Base-by-base conservation (phyloP, 2,329 filamentous ascomycete genomes). In the Aspergillus melleus region DNA sequence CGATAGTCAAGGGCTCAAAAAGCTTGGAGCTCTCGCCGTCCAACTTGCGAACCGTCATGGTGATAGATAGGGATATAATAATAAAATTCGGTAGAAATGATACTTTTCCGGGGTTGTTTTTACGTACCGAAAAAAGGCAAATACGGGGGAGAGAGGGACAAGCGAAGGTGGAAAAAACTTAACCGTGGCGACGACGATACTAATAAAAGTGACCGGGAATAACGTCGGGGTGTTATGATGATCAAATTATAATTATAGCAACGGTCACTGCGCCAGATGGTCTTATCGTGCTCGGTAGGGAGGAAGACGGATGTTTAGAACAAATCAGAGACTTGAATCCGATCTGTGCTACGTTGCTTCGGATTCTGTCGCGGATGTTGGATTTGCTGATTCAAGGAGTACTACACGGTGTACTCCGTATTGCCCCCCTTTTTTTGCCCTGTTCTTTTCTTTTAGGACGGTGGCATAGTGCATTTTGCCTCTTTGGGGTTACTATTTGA, bases 1-100 rank as follows among this genome's bases (percentile, higher is more conserved):
- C 75, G 52, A 82, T 74, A 30, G 73, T 66, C 57, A 82, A 64
- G 6, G 80, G 78, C 56, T 72, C 68, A 64, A 81, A 83, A 42
- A 81, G 75, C 66, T 62, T 77, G 63, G 72, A 76, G 63, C 64
- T 32, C 54, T 69, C 62, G 54, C 65, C 61, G n/a, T 57, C 55
- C 20, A 64, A 20, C 55, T 63, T 60, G 54, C 59, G 65, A 50
- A 66, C 64, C 39, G 66, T 69, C 69, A 71, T 70, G 16, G 4
- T 42, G 36, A 16, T 42, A 16, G 14, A 5, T 6, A n/a, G n/a
- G n/a, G n/a, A n/a, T n/a, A n/a, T n/a, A n/a, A 29, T 29, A 29
- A 29, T 29, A 4, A 9, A 29, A 9, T 9, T 29, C 26, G 6
- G 26, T 29, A 29, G 26, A 29, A 29, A 9, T 9, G 26, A 29